phyloP scores from a whole-genome alignment of 306 rosid species.

The Crotalaria pallida region DNA sequence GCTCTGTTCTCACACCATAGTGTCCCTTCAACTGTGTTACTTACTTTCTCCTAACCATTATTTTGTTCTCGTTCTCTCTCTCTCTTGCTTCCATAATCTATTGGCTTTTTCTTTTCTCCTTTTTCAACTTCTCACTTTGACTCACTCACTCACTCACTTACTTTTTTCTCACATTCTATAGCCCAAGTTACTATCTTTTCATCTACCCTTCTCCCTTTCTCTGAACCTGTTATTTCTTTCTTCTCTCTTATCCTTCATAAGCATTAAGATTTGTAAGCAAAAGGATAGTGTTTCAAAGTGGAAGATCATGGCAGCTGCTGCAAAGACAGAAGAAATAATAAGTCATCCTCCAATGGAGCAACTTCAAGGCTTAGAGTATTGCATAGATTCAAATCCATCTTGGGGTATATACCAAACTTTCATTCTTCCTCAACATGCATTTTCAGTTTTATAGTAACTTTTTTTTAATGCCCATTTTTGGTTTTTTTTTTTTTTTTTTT shows the following conservation, averaged over 20 bases:
- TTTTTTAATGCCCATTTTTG: neutral
- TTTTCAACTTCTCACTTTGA: slow-evolving; percentile 32
- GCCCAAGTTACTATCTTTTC: slow-evolving; percentile 13
- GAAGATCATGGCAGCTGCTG: slow-evolving; percentile 61
- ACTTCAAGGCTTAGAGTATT: slow-evolving; percentile 95
- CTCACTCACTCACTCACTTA: slow-evolving; percentile 18
- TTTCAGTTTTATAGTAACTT: neutral
- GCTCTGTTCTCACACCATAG: slow-evolving; percentile 20
- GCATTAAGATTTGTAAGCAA: slow-evolving; percentile 24
- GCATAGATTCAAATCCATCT: slow-evolving; percentile 96
- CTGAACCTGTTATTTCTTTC: neutral
- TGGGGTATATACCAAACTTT: slow-evolving; percentile 69
- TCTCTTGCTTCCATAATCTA: slow-evolving; percentile 21
- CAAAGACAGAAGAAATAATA: slow-evolving; percentile 79
- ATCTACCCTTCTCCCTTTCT: neutral
- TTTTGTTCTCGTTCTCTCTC: neutral
- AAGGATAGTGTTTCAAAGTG: slow-evolving; percentile 21
- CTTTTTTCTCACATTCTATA: neutral
- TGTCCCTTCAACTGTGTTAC: slow-evolving; percentile 21
- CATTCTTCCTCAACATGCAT: slow-evolving; percentile 15
- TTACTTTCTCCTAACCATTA: slow-evolving; percentile 19
- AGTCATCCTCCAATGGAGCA: slow-evolving; percentile 93
- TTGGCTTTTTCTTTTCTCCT: slow-evolving; percentile 22
- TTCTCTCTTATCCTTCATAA: slow-evolving; percentile 13
- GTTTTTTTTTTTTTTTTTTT: neutral